phyloP scores from a whole-genome alignment of 2,329 filamentous ascomycete genomes.

The Pyrenochaeta sp. region DNA sequence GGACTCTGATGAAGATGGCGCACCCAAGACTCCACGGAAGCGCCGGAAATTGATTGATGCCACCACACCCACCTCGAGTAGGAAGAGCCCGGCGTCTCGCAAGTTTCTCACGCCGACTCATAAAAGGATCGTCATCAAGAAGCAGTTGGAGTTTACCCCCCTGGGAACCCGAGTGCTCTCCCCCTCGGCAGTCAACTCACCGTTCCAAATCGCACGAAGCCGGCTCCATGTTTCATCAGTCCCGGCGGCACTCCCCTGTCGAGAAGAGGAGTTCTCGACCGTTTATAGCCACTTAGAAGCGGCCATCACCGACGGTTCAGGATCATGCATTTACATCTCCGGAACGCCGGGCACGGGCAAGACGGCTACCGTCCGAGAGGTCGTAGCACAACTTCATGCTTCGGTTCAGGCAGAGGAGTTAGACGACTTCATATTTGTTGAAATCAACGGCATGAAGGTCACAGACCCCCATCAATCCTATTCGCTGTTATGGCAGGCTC shows the following conservation, averaged over 20 bases:
- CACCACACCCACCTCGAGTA: constrained; percentile 54
- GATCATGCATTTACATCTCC: constrained; percentile 98
- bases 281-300: constrained; percentile 95
- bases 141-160: constrained; percentile 92
- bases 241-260: constrained; percentile 85
- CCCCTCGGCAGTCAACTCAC: constrained; percentile 78
- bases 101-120: constrained; percentile 69
- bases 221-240: constrained; percentile 94
- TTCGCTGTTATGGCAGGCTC: constrained; percentile 90
- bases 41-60: constrained; percentile 56
- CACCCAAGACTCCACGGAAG: constrained; percentile 56
- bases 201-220: constrained; percentile 88
- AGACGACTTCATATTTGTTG: constrained; percentile 98
- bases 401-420: constrained; percentile 88
- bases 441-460: constrained; percentile 99
- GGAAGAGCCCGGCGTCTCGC: constrained; percentile 56
- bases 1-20: constrained; percentile 51
- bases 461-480: constrained; percentile 98
- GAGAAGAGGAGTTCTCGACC: constrained; percentile 87
- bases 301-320: constrained; percentile 90
- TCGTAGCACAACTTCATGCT: constrained; percentile 87
- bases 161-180: constrained; percentile 87
- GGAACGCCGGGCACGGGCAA: constrained; percentile 98
- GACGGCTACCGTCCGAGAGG: constrained; percentile 95
- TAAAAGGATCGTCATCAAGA: constrained; percentile 78